These are phyloP conservation scores for Phytophthora citrophthora DNA, from an alignment of 352 stramenopile species.

Conservation along the genomic window DNA sequence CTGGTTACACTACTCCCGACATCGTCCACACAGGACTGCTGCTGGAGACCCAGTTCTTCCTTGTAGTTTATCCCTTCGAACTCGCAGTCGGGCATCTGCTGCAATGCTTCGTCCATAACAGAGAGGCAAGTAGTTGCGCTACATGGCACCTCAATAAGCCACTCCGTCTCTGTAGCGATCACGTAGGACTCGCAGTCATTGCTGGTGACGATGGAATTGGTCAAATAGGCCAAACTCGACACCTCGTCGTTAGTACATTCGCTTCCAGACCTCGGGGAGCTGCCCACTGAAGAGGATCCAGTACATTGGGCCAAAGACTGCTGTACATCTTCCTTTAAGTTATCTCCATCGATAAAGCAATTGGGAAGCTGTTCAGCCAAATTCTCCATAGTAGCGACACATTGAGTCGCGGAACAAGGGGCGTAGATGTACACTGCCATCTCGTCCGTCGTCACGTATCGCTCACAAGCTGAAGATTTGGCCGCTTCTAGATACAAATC, in stretches of 20 bases:
- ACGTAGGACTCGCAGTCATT: slow-evolving; percentile 5
- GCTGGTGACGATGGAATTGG: slow-evolving; percentile 14
- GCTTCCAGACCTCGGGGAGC: neutral
- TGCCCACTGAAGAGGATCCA: slow-evolving; percentile 1
- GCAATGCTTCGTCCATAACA: neutral
- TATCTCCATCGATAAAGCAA: slow-evolving; percentile 14
- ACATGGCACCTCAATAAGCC: slow-evolving; percentile 11
- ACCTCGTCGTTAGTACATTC: slow-evolving; percentile 8
- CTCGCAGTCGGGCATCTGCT: slow-evolving; percentile 19
- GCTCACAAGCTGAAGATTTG: slow-evolving; percentile 5
- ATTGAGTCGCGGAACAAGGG: slow-evolving; percentile 18
- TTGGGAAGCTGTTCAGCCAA: slow-evolving; percentile 21
- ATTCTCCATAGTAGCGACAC: slow-evolving; percentile 9
- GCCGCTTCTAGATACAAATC: slow-evolving; percentile 11
- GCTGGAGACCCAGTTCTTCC: slow-evolving; percentile 6
- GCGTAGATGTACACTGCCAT: slow-evolving; percentile 11
- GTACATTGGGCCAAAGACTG: slow-evolving; percentile 5
- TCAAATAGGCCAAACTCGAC: slow-evolving; percentile 13
- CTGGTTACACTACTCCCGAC: neutral
- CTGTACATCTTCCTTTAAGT: slow-evolving; percentile 10
- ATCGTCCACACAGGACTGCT: neutral
- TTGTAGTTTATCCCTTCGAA: slow-evolving; percentile 22
- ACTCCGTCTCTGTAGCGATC: slow-evolving; percentile 7
- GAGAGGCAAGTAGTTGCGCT: slow-evolving; percentile 5
- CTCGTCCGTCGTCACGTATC: slow-evolving; percentile 11